Conservation (phyloP, 306 rosid genomes). For the Sicyos baderoa region DNA sequence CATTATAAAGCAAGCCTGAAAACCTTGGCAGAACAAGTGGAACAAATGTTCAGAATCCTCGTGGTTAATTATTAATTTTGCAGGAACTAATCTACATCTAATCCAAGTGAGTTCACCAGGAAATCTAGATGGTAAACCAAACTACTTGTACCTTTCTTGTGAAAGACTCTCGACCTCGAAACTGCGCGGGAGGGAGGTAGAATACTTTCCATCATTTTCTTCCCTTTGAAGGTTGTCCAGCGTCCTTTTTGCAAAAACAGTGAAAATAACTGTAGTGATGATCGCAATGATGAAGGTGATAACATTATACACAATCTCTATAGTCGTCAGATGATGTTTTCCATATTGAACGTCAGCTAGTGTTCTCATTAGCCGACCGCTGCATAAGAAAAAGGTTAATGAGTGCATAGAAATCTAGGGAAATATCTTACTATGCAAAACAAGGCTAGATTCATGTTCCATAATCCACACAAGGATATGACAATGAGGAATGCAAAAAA, state of each 20-base stretch:
- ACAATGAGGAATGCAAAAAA: background rate
- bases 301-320: slow-evolving; percentile 78
- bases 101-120: slow-evolving; percentile 14
- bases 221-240: slow-evolving; percentile 50
- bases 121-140: slow-evolving; percentile 12
- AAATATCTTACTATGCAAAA: background rate
- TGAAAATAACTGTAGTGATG: slow-evolving; percentile 68
- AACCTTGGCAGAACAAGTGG: slow-evolving; percentile 8
- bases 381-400: slow-evolving; percentile 29
- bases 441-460: background rate
- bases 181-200: slow-evolving; percentile 29
- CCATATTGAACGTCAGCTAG: slow-evolving; percentile 70
- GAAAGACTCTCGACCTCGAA: slow-evolving; percentile 60
- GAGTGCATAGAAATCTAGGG: background rate
- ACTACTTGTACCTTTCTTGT: slow-evolving; percentile 29
- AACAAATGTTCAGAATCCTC: slow-evolving; percentile 3
- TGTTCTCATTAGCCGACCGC: slow-evolving; percentile 81
- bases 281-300: slow-evolving; percentile 68
- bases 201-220: slow-evolving; percentile 40
- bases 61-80: slow-evolving; percentile 17
- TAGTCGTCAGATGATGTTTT: slow-evolving; percentile 64
- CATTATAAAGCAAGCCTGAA: slow-evolving; percentile 10
- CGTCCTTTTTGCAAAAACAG: slow-evolving; percentile 75
- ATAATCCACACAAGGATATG: background rate
- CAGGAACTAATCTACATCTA: slow-evolving; percentile 17